Evolutionary conservation across 75 land plant genomes (phyloP).

Genomic region (Selaginella tamariscina): DNA sequence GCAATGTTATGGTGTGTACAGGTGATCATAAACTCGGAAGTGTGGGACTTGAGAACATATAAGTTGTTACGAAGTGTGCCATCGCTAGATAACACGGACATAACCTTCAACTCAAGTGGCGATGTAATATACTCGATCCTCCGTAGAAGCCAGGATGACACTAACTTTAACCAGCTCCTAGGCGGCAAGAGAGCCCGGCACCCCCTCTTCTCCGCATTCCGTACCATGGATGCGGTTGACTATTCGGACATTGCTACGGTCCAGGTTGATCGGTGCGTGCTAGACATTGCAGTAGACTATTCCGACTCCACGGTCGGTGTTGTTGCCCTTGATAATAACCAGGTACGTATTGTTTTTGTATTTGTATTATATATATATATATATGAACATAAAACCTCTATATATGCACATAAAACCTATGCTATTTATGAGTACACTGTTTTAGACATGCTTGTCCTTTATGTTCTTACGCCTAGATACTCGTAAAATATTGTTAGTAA

Average conservation of each 20-base stretch:
- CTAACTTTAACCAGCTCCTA: slow-evolving; percentile 64
- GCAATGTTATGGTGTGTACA: too few relatives aligned
- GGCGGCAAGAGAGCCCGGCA: slow-evolving; percentile 60
- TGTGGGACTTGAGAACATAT: slow-evolving; percentile 87
- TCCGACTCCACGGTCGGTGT: slow-evolving; percentile 86
- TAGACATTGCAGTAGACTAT: slow-evolving; percentile 83
- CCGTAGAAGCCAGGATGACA: slow-evolving; percentile 76
- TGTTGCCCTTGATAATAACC: slow-evolving; percentile 76
- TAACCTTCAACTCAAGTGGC: slow-evolving; percentile 74
- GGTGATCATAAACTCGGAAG: slow-evolving; percentile 97
- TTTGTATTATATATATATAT: too few relatives aligned
- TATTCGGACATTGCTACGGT: slow-evolving; percentile 93
- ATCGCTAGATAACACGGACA: slow-evolving; percentile 79
- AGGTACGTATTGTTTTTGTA: too few relatives aligned
- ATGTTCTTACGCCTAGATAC: too few relatives aligned
- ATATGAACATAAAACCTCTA: too few relatives aligned
- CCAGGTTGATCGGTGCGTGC: slow-evolving; percentile 83
- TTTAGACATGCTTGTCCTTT: too few relatives aligned
- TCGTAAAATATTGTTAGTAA: too few relatives aligned
- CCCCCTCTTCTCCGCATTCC: slow-evolving; percentile 77
- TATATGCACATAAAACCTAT: too few relatives aligned
- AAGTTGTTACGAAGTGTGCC: slow-evolving; percentile 85
- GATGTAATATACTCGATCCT: slow-evolving; percentile 91
- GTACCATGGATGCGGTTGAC: slow-evolving; percentile 86
- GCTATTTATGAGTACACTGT: too few relatives aligned